Evolutionary conservation across 345 rosid genomes (phyloP), one percentile per base, ranked within the genome.

Genomic region (Geranium brycei): DNA sequence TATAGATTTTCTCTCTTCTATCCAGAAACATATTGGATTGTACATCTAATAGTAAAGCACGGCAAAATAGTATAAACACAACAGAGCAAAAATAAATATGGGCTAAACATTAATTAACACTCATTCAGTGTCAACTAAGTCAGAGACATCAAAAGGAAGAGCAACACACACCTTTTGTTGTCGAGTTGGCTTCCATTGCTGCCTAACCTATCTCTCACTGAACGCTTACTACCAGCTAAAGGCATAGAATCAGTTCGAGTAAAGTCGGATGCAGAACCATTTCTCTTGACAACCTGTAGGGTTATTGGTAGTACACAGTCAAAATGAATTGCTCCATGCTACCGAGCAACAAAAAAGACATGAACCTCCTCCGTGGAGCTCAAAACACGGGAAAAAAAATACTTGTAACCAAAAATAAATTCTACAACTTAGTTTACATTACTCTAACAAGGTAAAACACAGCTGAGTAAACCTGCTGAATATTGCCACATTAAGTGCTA

Each of bases 161-260:
- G 56, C 70, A 53, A 19, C 69, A 58, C 68, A 60, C 65, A 90
- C 98, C 91, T 74, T 79, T 90, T 93, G 71, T 69, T 69, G 80
- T 73, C 69, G 32, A 62, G 64, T 51, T 70, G 82, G 61, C 63
- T 69, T 57, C 80, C 81, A 76, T 59, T 77, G 62, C 75, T 68
- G 30, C 97, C 97, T 74, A 93, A 71, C 69, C 99, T 82, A 59
- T 93, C 99, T 76, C 87, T 88, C 1, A 83, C 79, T 31, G 97
- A 85, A 38, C 97, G 87, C 80, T 93, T 93, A 38, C 69, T 78
- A 58, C 95, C 96, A 61, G 75, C 60, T 57, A 72, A 64, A 3
- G 79, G 80, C 64, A 63, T 62, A 51, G 76, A 75, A 69, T 73
- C 83, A 51, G 71, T 67, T 58, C 61, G 66, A 13, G 66, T 77